Evolutionary conservation across 768 basidiomycete genomes (phyloP).

Genomic region (Trametes coccinea): DNA sequence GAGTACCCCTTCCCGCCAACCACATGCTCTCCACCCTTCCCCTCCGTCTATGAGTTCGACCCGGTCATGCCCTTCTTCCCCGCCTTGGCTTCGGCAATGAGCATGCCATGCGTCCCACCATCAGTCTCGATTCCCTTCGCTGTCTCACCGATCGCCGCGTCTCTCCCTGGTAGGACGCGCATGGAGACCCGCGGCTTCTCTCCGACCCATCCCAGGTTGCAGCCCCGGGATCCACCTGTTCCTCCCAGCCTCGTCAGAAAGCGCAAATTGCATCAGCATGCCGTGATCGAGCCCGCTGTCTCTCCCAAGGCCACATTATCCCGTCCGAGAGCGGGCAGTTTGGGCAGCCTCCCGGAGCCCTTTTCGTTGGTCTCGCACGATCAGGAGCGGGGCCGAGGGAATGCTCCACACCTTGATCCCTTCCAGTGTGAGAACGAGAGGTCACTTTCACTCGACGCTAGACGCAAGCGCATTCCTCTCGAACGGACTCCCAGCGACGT

Average conservation of each 20-base stretch:
- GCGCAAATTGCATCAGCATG: conserved; percentile 4
- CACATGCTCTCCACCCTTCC: conserved; percentile 14
- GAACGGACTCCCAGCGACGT: conserved; percentile 1
- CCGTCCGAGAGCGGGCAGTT: conserved; percentile 3
- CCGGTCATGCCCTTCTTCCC: conserved; percentile 2
- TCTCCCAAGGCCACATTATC: background rate
- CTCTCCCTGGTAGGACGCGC: background rate
- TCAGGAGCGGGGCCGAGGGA: background rate
- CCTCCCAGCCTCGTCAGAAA: conserved; percentile 25
- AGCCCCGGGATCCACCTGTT: conserved; percentile 24
- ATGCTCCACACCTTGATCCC: background rate
- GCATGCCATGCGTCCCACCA: background rate
- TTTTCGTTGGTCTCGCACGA: background rate
- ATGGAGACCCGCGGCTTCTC: conserved; percentile 21
- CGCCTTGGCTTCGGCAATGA: background rate
- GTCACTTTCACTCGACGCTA: conserved; percentile 5
- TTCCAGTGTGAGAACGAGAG: background rate
- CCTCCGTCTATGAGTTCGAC: conserved; percentile 13
- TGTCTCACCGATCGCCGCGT: background rate
- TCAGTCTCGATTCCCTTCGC: conserved; percentile 1
- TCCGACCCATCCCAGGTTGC: conserved; percentile 27
- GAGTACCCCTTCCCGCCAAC: conserved; percentile 34
- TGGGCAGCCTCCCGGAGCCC: conserved; percentile 1
- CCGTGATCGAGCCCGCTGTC: background rate
- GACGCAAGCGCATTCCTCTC: background rate